Evolutionary conservation across 192 early-diverging fungal species (phyloP).

Genomic region (Coemansia sp.): DNA sequence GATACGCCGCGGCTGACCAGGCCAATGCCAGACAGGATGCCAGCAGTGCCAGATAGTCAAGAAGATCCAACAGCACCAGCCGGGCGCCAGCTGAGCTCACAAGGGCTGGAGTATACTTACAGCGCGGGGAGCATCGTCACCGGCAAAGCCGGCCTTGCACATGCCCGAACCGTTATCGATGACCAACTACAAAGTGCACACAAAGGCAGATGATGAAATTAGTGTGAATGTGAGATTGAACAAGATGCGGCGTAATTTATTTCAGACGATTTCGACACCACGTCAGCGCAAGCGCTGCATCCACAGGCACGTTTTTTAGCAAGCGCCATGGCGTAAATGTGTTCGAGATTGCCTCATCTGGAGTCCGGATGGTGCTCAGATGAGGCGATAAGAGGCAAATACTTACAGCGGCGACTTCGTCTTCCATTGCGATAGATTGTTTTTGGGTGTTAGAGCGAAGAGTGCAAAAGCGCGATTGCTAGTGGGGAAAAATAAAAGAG

Average conservation of each 20-base stretch:
- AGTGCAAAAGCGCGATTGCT: conserved; percentile 17
- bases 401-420: conserved; percentile 84
- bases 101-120: conserved; percentile 48
- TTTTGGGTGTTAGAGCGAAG: conserved; percentile 21
- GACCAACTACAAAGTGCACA: conserved; percentile 60
- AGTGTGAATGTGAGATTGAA: conserved; percentile 27
- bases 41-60: not conserved
- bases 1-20: not conserved
- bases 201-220: conserved; percentile 5
- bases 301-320: not conserved
- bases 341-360: not conserved
- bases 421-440: conserved; percentile 61
- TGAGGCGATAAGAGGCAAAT: not conserved
- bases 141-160: conserved; percentile 94
- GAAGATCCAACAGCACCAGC: not conserved
- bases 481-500: conserved; percentile 6
- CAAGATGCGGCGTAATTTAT: conserved; percentile 11
- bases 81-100: not conserved
- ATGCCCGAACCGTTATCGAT: conserved; percentile 94
- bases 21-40: not conserved
- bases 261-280: not conserved
- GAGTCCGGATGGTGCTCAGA: not conserved
- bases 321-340: not conserved
- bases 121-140: conserved; percentile 87
- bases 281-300: not conserved